Evolutionary conservation across 2,329 filamentous ascomycete species (phyloP).

Genomic region (Metarhizium robertsii): DNA sequence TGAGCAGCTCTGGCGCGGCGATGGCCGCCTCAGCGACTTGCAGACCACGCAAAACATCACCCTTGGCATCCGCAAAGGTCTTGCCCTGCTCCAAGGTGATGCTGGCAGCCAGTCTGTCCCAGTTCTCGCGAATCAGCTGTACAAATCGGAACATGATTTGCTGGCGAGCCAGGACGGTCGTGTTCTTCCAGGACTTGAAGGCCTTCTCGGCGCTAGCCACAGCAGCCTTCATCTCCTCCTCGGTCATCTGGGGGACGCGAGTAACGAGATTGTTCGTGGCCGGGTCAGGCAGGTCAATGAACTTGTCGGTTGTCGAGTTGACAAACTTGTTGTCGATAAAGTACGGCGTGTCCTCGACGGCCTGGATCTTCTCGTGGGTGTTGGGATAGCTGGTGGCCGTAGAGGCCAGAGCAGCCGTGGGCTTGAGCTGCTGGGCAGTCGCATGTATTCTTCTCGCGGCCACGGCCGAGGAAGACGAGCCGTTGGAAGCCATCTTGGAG

Average conservation of each 20-base stretch:
- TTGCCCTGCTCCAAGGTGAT: constrained; percentile 86
- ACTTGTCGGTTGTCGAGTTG: constrained; percentile 56
- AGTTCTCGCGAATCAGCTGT: constrained; percentile 69
- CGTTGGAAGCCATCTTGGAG: constrained; percentile 26
- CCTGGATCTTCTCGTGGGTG: constrained; percentile 60
- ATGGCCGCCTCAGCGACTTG: constrained; percentile 81
- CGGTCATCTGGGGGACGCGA: constrained; percentile 72
- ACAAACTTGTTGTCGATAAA: constrained; percentile 77
- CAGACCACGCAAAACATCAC: constrained; percentile 71
- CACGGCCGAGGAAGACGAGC: constrained; percentile 19
- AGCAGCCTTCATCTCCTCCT: constrained; percentile 64
- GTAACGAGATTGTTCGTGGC: constrained; percentile 82
- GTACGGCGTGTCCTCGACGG: constrained; percentile 64
- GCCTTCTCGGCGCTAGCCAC: constrained; percentile 69
- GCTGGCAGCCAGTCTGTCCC: constrained; percentile 74
- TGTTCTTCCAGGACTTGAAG: constrained; percentile 64
- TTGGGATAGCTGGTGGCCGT: constrained; percentile 56
- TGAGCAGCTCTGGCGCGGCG: constrained; percentile 70
- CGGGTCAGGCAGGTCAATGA: constrained; percentile 74
- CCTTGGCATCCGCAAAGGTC: constrained; percentile 74
- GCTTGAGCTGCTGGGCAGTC: constrained; percentile 45
- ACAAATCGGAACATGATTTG: constrained; percentile 86
- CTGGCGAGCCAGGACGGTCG: constrained; percentile 64
- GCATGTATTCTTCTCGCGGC: constrained; percentile 47
- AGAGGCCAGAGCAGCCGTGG: constrained; percentile 42